Conservation (phyloP, 306 rosid species). For the Fragaria vesca region DNA sequence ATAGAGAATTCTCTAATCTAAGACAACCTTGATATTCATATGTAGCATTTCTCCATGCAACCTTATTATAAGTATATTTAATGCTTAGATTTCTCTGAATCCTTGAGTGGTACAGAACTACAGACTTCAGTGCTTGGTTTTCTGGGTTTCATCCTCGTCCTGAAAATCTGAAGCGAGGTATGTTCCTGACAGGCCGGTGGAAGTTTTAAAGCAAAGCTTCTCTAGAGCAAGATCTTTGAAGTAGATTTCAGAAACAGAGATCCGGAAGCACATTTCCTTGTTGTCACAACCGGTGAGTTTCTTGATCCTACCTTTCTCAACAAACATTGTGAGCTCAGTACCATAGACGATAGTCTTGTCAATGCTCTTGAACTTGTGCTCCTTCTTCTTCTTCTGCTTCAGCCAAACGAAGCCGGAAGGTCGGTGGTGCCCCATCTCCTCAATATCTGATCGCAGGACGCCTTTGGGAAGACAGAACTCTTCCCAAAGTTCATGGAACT, state of each 20-base stretch:
- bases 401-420: not conserved
- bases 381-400: not conserved
- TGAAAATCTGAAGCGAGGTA: not conserved
- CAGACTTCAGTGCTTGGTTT: not conserved
- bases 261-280: not conserved
- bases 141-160: not conserved
- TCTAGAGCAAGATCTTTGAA: slow-evolving; percentile 2
- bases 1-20: not conserved
- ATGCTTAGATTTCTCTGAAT: not conserved
- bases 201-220: not conserved
- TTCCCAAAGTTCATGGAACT: not conserved
- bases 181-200: not conserved
- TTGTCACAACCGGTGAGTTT: slow-evolving; percentile 3
- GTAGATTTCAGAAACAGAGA: not conserved
- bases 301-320: slow-evolving; percentile 7
- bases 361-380: not conserved
- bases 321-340: slow-evolving; percentile 7
- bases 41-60: not conserved
- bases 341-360: not conserved
- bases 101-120: not conserved
- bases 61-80: not conserved
- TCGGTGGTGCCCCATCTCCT: not conserved
- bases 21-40: not conserved
- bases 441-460: not conserved
- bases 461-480: not conserved